These are phyloP conservation scores for Capronia epimyces DNA, from an alignment of 2,329 filamentous ascomycete species.

Conservation along the genomic window DNA sequence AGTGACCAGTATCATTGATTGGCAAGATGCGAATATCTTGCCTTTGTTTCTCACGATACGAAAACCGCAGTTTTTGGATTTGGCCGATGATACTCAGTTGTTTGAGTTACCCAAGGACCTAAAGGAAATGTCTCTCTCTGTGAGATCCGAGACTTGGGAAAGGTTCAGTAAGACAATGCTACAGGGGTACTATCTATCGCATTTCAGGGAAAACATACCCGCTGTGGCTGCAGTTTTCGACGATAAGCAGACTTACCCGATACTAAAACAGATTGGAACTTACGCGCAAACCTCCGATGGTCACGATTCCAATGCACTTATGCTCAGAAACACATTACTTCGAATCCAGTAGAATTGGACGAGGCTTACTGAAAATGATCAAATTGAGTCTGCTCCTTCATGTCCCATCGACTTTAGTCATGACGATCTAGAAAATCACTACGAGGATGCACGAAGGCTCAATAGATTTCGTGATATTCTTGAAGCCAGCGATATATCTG, in stretches of 20 bases:
- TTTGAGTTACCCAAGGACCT: constrained; percentile 21
- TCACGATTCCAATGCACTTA: constrained; percentile 10
- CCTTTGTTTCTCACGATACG: constrained; percentile 24
- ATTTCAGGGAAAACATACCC: constrained; percentile 1
- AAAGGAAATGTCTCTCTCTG: constrained; percentile 13
- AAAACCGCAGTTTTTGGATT: constrained; percentile 10
- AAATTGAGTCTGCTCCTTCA: too few species aligned
- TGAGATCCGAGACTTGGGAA: constrained; percentile 10
- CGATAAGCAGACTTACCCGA: constrained; percentile 4
- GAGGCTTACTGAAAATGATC: background rate
- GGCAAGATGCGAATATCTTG: constrained; percentile 26
- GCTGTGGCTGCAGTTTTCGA: constrained; percentile 4
- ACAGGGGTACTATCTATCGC: constrained; percentile 5
- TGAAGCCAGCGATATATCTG: constrained; percentile 2
- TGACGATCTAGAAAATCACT: constrained; percentile 4
- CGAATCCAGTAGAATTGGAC: constrained; percentile 6
- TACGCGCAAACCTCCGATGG: background rate
- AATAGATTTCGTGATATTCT: constrained; percentile 10
- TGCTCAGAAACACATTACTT: constrained; percentile 12
- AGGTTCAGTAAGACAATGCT: constrained; percentile 8
- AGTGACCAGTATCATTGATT: constrained; percentile 26
- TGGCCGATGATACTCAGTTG: constrained; percentile 18
- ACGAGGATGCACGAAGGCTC: constrained; percentile 5
- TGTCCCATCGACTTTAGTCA: constrained; percentile 1
- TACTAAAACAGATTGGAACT: constrained; percentile 9